phyloP scores from a whole-genome alignment of 2,329 filamentous ascomycete genomes.

The Trichocomaceae sp. region DNA sequence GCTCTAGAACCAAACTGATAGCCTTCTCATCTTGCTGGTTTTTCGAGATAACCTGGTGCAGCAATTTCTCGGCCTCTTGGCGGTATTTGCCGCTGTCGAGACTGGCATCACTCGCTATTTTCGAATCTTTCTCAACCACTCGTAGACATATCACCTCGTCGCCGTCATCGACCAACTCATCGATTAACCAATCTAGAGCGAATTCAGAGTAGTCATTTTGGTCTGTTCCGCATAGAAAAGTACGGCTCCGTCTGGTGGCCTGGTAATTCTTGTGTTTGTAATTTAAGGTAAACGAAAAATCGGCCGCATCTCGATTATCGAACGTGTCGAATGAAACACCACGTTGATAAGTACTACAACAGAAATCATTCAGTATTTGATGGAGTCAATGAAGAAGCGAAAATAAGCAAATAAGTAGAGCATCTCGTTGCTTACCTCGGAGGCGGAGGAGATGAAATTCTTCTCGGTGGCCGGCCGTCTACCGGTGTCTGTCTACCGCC shows the following conservation, averaged over 20 bases:
- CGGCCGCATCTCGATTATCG: slow-evolving; percentile 57
- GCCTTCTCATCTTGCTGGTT: slow-evolving; percentile 72
- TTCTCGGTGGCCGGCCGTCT: slow-evolving; percentile 19
- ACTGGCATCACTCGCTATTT: slow-evolving; percentile 55
- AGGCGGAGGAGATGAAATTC: slow-evolving; percentile 35
- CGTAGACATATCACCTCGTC: slow-evolving; percentile 88
- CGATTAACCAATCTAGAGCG: slow-evolving; percentile 84
- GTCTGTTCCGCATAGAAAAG: slow-evolving; percentile 85
- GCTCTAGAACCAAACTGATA: slow-evolving; percentile 78
- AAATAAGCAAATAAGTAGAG: not conserved
- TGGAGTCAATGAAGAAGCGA: not conserved
- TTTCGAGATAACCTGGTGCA: slow-evolving; percentile 70
- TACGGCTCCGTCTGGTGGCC: slow-evolving; percentile 70
- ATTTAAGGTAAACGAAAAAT: slow-evolving; percentile 74
- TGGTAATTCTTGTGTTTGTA: slow-evolving; percentile 82
- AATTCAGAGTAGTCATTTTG: slow-evolving; percentile 89
- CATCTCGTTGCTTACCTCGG: slow-evolving; percentile 30
- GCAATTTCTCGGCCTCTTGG: slow-evolving; percentile 65
- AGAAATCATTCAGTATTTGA: not conserved
- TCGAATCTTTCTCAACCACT: slow-evolving; percentile 77
- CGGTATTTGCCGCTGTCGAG: slow-evolving; percentile 65
- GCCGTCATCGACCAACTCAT: slow-evolving; percentile 86
- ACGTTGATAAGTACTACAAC: slow-evolving; percentile 54
- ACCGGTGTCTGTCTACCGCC: slow-evolving; percentile 20
- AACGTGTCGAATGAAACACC: slow-evolving; percentile 73